Evolutionary conservation across 768 basidiomycete genomes (phyloP), one percentile per base, ranked within the genome.

Genomic region (Dioszegia hungarica): DNA sequence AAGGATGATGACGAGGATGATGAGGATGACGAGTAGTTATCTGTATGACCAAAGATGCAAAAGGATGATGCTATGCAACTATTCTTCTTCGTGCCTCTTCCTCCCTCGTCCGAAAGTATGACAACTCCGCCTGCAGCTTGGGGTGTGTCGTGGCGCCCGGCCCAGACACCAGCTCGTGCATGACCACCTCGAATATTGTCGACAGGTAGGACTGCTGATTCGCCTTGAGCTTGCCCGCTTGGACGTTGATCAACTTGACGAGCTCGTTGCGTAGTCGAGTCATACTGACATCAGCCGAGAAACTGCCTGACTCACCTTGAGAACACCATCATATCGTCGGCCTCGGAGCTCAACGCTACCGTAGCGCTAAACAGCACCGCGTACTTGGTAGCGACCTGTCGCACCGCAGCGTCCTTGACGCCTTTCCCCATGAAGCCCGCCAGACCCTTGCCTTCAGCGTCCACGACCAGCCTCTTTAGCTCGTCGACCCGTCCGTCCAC

Each of bases 241-340:
- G 90, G 25, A 81, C 79, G 34, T 80, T 74, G 55, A 95, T 83
- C 33, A 97, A 80, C 63, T 86, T 87, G 38, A 83, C 80, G 19
- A 97, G 72, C 75, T 94, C 93, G 63, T 86, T 84, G 36, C 92
- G 85, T 46, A 97, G 75, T n/a, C 91, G 86, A 14, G 85, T 78
- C 49, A 95, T 79, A 70, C 94, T 98, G 58, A 4, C 12, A 20
- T 54, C 20, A 48, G 57, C n/a, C 20, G 31, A 20, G 8, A 24
- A 27, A 17, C 34, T 11, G 19, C 14, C 10, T 2, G 19, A 24
- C 85, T 63, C 69, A 94, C 94, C 92, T 92, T 22, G 87, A 84
- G 69, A 95, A 95, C 44, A 98, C 88, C 92, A 97, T 95, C 9
- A 89, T 89, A 73, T 95, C 93, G 63, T 95, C 90, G 38, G 85